Percentiles rank a stretch among this genome's conserved stretches.
Evolutionary conservation across 2,329 filamentous ascomycete genomes (phyloP).

Genomic region (Teratosphaeria viscida): DNA sequence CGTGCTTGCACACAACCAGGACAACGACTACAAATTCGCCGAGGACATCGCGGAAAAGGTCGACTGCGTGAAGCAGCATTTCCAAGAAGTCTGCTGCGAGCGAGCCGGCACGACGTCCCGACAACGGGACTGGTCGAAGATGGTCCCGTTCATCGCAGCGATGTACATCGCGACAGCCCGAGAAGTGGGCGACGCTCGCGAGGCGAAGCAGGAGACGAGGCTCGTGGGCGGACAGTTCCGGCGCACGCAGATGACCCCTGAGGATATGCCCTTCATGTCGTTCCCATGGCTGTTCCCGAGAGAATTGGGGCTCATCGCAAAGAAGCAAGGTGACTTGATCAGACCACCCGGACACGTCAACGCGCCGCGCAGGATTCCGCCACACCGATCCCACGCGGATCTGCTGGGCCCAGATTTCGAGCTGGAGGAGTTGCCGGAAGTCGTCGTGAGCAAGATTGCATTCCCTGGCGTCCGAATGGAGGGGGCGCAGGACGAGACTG

Average conservation of each 20-base stretch:
- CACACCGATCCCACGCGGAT: constrained; percentile 3
- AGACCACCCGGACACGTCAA: not conserved
- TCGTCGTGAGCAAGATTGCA: not conserved
- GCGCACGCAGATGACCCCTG: constrained; percentile 26
- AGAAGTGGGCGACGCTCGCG: constrained; percentile 50
- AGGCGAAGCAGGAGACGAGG: constrained; percentile 33
- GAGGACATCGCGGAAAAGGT: constrained; percentile 69
- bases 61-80: constrained; percentile 55
- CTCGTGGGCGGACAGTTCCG: constrained; percentile 19
- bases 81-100: constrained; percentile 55
- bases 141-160: constrained; percentile 68
- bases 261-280: constrained; percentile 69
- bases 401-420: not conserved
- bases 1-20: constrained; percentile 60
- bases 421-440: not conserved
- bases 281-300: constrained; percentile 86
- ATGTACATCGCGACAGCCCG: constrained; percentile 78
- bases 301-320: constrained; percentile 61
- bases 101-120: constrained; percentile 41
- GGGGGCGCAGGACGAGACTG: not conserved
- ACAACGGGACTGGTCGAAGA: constrained; percentile 38
- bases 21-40: constrained; percentile 74
- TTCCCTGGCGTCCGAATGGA: not conserved
- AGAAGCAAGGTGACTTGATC: constrained; percentile 12
- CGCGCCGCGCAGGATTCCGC: not conserved